Percentiles rank a stretch among this genome's conserved stretches.
Conservation (phyloP, 306 rosid species). For the Fragaria vesca region DNA sequence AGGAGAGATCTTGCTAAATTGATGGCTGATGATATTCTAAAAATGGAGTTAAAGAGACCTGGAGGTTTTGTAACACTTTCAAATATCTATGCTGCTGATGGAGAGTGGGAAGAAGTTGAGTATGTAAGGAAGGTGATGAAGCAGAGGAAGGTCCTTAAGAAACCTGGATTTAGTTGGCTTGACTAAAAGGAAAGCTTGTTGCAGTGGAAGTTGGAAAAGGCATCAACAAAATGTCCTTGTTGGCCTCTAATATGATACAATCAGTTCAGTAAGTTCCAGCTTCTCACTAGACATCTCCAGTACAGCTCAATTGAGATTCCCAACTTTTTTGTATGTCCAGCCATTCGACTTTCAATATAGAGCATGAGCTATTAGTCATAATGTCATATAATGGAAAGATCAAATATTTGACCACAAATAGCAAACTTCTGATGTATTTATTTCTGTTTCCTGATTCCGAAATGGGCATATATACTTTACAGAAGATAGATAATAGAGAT, state of each 20-base stretch:
- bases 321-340: not conserved
- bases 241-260: not conserved
- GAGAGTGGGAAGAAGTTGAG: constrained; percentile 69
- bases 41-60: constrained; percentile 45
- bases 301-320: not conserved
- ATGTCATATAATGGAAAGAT: not conserved
- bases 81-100: constrained; percentile 63
- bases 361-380: not conserved
- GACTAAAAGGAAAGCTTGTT: constrained; percentile 24
- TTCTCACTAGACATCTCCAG: not conserved
- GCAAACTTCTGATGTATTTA: not conserved
- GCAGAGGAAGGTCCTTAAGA: constrained; percentile 42
- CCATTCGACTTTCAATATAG: not conserved
- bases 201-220: constrained; percentile 16
- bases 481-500: not conserved
- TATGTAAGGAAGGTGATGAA: constrained; percentile 55
- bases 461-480: not conserved
- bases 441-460: not conserved
- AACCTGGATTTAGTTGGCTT: constrained; percentile 55
- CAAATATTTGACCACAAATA: not conserved
- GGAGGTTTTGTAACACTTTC: constrained; percentile 59
- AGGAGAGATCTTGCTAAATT: constrained; percentile 56
- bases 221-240: not conserved
- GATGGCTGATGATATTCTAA: constrained; percentile 45
- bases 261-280: not conserved